phyloP scores from a whole-genome alignment of 2,329 filamentous ascomycete species.

The Talaromyces sp. region DNA sequence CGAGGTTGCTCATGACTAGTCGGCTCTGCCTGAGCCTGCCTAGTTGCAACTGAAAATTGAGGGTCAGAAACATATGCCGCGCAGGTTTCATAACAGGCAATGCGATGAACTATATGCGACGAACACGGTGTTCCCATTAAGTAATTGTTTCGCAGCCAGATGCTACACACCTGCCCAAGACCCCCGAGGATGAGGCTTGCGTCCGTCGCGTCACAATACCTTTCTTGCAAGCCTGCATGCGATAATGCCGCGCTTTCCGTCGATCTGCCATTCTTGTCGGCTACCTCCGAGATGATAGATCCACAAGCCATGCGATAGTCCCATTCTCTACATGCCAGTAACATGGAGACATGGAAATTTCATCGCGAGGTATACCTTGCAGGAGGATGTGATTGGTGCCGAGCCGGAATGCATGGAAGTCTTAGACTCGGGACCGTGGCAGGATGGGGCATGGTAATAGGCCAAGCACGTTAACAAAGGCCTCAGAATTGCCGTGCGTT shows the following conservation, averaged over 20 bases:
- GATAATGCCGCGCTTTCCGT: constrained; percentile 10
- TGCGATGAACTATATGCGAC: background rate
- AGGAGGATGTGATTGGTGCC: background rate
- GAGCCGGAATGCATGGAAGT: background rate
- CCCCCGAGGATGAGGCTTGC: background rate
- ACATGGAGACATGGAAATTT: background rate
- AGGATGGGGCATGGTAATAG: background rate
- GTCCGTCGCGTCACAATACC: background rate
- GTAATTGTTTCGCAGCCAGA: background rate
- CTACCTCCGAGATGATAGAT: constrained; percentile 3
- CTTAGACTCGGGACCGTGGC: background rate
- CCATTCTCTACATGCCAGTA: background rate
- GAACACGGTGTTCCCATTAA: background rate
- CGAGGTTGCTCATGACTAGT: background rate
- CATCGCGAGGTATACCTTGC: background rate
- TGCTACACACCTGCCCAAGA: background rate
- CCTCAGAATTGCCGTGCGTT: background rate
- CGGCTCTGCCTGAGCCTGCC: background rate
- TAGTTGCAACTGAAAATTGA: background rate
- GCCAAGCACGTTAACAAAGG: background rate
- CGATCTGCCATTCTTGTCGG: constrained; percentile 5
- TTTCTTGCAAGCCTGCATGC: background rate
- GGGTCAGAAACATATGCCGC: background rate
- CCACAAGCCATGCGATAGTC: constrained; percentile 5
- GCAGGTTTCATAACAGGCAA: background rate